A percentile compares a stretch with the other conserved stretches of the same genome.
phyloP scores from a whole-genome alignment of 148 eudicot species.

The Rhododendron ovatum region DNA sequence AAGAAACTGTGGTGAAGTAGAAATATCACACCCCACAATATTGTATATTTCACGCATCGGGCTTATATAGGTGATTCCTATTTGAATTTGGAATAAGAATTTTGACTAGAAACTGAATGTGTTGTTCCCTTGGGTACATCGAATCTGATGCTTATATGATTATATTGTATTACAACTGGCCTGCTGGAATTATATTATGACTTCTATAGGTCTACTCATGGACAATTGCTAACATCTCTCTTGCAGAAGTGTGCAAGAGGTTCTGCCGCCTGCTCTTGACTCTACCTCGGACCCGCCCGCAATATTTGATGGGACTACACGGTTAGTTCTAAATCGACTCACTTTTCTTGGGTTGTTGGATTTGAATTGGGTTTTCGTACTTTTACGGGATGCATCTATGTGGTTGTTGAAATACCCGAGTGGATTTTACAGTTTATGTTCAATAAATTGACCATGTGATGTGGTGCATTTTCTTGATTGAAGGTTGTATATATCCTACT shows the following conservation, averaged over 20 bases:
- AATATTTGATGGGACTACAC: conserved; percentile 68
- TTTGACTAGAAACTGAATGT: not conserved
- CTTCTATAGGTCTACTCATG: not conserved
- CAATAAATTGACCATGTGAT: not conserved
- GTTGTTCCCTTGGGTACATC: not conserved
- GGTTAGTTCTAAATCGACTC: conserved; percentile 26
- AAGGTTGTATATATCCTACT: conserved; percentile 67
- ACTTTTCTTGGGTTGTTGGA: not conserved
- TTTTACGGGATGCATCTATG: not conserved
- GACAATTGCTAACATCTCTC: not conserved
- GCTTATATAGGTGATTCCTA: not conserved
- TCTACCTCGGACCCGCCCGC: conserved; percentile 68
- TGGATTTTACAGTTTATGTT: not conserved
- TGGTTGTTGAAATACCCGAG: not conserved
- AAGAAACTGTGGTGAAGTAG: too few species aligned
- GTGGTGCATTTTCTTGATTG: conserved; percentile 12
- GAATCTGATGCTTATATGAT: not conserved
- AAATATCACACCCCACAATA: too few species aligned
- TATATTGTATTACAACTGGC: too few species aligned
- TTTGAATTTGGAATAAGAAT: not conserved
- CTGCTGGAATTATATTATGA: not conserved
- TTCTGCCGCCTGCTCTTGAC: conserved; percentile 56
- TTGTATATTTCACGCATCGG: too few species aligned
- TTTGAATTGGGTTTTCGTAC: not conserved
- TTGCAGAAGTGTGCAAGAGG: conserved; percentile 39